phyloP scores from a whole-genome alignment of 768 basidiomycete species.

The Mycena metata region DNA sequence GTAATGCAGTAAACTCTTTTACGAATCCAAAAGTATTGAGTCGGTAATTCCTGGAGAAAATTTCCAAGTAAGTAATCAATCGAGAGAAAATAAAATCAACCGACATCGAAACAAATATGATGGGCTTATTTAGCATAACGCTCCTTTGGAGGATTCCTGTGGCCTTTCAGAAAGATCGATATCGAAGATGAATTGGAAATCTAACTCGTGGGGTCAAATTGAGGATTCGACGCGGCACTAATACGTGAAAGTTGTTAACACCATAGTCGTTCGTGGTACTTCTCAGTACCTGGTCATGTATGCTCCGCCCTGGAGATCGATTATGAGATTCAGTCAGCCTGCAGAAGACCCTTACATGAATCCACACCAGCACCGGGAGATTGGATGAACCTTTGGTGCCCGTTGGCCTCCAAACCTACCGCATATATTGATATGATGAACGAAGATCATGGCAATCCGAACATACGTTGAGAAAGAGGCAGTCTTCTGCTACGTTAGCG shows the following conservation, averaged over 20 bases:
- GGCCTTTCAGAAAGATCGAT: background rate
- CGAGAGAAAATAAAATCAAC: slow-evolving; percentile 23
- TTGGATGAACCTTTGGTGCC: slow-evolving; percentile 43
- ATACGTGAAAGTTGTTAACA: background rate
- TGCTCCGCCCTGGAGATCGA: slow-evolving; percentile 59
- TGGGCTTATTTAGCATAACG: slow-evolving; percentile 60
- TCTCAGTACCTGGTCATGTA: slow-evolving; percentile 48
- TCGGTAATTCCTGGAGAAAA: slow-evolving; percentile 62
- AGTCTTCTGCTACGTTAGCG: slow-evolving; percentile 65
- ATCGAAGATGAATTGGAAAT: slow-evolving; percentile 1
- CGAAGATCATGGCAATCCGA: too few species aligned
- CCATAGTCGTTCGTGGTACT: background rate
- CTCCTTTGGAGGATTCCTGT: slow-evolving; percentile 65
- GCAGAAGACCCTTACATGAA: slow-evolving; percentile 45
- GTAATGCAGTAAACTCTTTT: slow-evolving; percentile 28
- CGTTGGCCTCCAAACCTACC: slow-evolving; percentile 54
- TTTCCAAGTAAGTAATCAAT: background rate
- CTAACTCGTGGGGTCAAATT: slow-evolving; percentile 62
- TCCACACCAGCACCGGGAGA: slow-evolving; percentile 56
- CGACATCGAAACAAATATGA: slow-evolving; percentile 67
- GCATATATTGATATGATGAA: too few species aligned
- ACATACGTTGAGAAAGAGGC: slow-evolving; percentile 65
- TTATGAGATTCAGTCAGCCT: background rate
- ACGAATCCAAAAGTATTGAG: slow-evolving; percentile 72
- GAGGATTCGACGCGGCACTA: slow-evolving; percentile 60